Conservation (phyloP, 192 early-diverging fungal genomes). For the Podila clonocystis region DNA sequence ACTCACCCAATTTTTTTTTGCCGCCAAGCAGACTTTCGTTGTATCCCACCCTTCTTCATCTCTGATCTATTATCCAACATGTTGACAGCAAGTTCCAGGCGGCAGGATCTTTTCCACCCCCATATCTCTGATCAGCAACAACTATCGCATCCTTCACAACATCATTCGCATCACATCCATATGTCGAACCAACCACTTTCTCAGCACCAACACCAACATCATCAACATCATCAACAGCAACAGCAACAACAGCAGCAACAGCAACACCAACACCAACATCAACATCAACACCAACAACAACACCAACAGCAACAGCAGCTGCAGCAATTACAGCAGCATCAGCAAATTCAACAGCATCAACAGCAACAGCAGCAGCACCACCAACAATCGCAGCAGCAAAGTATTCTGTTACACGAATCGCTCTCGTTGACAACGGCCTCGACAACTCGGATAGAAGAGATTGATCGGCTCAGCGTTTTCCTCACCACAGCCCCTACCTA, state of each 20-base stretch:
- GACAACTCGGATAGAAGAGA: conserved; percentile 48
- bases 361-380: conserved; percentile 33
- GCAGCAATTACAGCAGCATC: background rate
- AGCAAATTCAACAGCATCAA: conserved; percentile 6
- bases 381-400: conserved; percentile 40
- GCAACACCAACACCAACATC: conserved; percentile 24
- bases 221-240: conserved; percentile 21
- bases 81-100: conserved; percentile 47
- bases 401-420: conserved; percentile 31
- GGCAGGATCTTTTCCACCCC: conserved; percentile 35
- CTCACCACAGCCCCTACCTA: conserved; percentile 47
- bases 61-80: conserved; percentile 18
- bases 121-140: conserved; percentile 8
- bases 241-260: conserved; percentile 24
- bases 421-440: conserved; percentile 44
- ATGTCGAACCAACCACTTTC: background rate
- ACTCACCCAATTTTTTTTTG: no score
- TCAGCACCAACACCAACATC: conserved; percentile 24
- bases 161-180: conserved; percentile 1
- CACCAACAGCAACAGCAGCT: conserved; percentile 18
- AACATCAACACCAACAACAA: conserved; percentile 31
- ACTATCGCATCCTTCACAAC: conserved; percentile 2
- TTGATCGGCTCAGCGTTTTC: conserved; percentile 47
- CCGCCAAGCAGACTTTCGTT: background rate
- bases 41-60: background rate